Base-by-base conservation (phyloP, 257 asterid species). In the Penstemon newberryi region DNA sequence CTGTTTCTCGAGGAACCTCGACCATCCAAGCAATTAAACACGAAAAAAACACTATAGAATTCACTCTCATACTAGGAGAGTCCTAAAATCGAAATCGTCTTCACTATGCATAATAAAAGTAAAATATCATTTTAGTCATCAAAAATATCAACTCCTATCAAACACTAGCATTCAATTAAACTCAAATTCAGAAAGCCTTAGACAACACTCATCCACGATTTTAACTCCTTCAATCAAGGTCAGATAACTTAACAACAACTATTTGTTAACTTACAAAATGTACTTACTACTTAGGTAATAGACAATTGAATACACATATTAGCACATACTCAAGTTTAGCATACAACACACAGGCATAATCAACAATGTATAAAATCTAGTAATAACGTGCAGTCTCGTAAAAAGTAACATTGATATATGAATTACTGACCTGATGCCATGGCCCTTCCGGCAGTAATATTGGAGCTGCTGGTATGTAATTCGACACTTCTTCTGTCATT, bases 381-480 rank as follows among this genome's bases (percentile, higher is more conserved):
- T 1, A 49, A 7, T 63, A 25, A 59, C 11, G 9, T 6, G 63
- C 5, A 75, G 9, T 41, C 60, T 56, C 15, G 37, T 67, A 12
- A 40, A 15, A 65, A 65, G 19, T 13, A 67, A 61, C 42, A 63
- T 40, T 54, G 38, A 50, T 47, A 43, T 57, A 51, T 8, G 41
- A 45, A 66, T 47, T 68, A 88, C 18, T 15, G 18, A 15, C 99
- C 94, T 86, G 91, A 67, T 83, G 67, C 94, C 96, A 93, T 68
- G 92, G 90, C 55, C 99, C 97, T 81, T 91, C 83, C 0, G 96
- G 99, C 74, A 91, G 75, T 51, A 87, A 74, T 43, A 91, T 89
- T 0, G 96, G 99, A 73, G 97, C 99, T 67, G 96, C 96, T 10
- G 99, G 91, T 45, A 91, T 91, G 85, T 83, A 81, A 50, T 64